Evolutionary conservation across 805 yeast species (phyloP).

Genomic region (Hanseniaspora hatyaiensis): DNA sequence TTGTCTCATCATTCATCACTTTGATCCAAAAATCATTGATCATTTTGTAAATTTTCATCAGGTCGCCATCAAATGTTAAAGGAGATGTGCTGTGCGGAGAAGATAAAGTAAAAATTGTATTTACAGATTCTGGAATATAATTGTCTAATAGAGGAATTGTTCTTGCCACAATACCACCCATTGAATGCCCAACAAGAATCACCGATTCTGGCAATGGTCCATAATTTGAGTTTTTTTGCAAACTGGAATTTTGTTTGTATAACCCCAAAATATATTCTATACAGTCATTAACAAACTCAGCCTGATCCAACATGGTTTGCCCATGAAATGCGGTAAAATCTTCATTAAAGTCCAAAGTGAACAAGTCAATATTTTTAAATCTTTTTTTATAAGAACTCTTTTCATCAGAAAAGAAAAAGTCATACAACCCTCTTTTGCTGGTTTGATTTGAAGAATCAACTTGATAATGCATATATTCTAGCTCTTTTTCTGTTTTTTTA

Average conservation of each 20-base stretch:
- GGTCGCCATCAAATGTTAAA: slow-evolving; percentile 82
- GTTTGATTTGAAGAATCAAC: too few species aligned
- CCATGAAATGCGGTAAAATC: slow-evolving; percentile 96
- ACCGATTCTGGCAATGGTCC: slow-evolving; percentile 50
- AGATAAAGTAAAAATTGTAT: slow-evolving; percentile 72
- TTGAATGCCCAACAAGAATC: slow-evolving; percentile 77
- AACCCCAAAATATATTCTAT: slow-evolving; percentile 59
- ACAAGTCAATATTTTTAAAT: slow-evolving; percentile 56
- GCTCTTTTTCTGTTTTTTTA: slow-evolving; percentile 21
- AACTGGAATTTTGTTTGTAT: slow-evolving; percentile 32
- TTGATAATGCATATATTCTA: slow-evolving; percentile 14
- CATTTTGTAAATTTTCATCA: slow-evolving; percentile 58
- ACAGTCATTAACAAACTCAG: slow-evolving; percentile 85
- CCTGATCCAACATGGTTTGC: slow-evolving; percentile 81
- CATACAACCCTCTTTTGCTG: slow-evolving; percentile 23
- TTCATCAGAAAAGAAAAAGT: slow-evolving; percentile 13
- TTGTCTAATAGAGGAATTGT: slow-evolving; percentile 72
- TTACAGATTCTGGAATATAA: slow-evolving; percentile 58
- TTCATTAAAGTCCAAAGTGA: slow-evolving; percentile 87
- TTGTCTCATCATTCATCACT: slow-evolving; percentile 34
- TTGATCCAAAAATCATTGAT: slow-evolving; percentile 72
- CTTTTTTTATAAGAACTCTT: slow-evolving; percentile 18
- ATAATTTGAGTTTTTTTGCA: slow-evolving; percentile 23
- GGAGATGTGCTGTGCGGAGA: slow-evolving; percentile 92
- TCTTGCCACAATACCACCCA: slow-evolving; percentile 95